A percentile compares a stretch with the other conserved stretches of the same genome.
Evolutionary conservation across 1,139 yeast species (phyloP).

Genomic region (Wickerhamomyces sp.): DNA sequence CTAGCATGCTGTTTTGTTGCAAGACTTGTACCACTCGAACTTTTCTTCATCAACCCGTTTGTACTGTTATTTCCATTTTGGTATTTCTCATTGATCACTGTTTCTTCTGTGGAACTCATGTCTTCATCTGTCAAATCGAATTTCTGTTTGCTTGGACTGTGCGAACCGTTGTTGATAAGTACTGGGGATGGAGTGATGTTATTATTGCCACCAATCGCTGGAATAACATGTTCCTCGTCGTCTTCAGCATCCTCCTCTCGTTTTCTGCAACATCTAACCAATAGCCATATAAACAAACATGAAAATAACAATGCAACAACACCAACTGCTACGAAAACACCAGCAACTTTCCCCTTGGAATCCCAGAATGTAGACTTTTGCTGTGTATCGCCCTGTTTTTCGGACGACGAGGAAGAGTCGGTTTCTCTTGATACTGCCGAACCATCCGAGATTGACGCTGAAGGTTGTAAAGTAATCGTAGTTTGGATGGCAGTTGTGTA

Average conservation of each 20-base stretch:
- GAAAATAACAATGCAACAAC: slow-evolving; percentile 41
- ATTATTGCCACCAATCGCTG: slow-evolving; percentile 5
- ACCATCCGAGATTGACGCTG: not conserved
- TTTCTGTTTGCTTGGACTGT: slow-evolving; percentile 1
- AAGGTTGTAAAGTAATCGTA: slow-evolving; percentile 5
- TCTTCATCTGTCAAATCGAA: slow-evolving; percentile 7
- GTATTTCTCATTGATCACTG: slow-evolving; percentile 6
- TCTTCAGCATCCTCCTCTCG: slow-evolving; percentile 18
- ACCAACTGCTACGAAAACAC: slow-evolving; percentile 68
- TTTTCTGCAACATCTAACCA: slow-evolving; percentile 15
- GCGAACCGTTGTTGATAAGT: not conserved
- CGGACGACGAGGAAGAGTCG: not conserved
- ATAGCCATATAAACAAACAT: slow-evolving; percentile 21
- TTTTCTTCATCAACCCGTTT: not conserved
- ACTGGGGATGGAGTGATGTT: not conserved
- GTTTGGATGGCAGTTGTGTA: slow-evolving; percentile 7
- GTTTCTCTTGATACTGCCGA: slow-evolving; percentile 2
- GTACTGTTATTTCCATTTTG: not conserved
- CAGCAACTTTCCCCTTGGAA: slow-evolving; percentile 60
- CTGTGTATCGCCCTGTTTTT: slow-evolving; percentile 1
- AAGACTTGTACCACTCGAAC: not conserved
- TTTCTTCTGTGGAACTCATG: slow-evolving; percentile 9
- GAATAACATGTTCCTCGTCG: slow-evolving; percentile 9
- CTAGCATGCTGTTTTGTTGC: not conserved
- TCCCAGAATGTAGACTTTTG: slow-evolving; percentile 1